Conservation (phyloP, 2,329 filamentous ascomycete genomes). For the Aspergillus sp. region DNA sequence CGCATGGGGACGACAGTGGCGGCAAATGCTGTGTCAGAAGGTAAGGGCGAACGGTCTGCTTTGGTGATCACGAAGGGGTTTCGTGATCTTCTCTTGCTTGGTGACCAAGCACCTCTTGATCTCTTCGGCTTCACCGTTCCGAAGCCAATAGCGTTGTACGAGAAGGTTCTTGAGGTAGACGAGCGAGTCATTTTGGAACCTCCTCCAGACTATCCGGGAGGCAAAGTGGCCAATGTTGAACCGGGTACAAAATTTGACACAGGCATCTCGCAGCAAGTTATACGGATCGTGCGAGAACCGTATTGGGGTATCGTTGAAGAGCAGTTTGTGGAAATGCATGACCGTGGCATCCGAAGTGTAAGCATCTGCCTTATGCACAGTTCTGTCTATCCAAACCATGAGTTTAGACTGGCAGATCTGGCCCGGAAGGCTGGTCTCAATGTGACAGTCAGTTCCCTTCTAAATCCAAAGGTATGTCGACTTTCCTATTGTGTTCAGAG, state of each 20-base stretch:
- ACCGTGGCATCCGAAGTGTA: slow-evolving; percentile 70
- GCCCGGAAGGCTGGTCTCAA: slow-evolving; percentile 75
- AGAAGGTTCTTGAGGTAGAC: slow-evolving; percentile 27
- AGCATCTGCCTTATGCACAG: slow-evolving; percentile 86
- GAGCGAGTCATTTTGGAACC: slow-evolving; percentile 50
- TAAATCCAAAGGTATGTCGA: slow-evolving; percentile 69
- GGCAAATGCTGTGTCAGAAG: slow-evolving; percentile 69
- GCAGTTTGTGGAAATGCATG: slow-evolving; percentile 65
- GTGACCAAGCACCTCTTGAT: slow-evolving; percentile 79
- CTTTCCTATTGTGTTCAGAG: neutral
- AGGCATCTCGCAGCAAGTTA: slow-evolving; percentile 64
- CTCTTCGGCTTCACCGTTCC: slow-evolving; percentile 83
- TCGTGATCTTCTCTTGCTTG: slow-evolving; percentile 78
- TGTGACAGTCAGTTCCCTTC: slow-evolving; percentile 72
- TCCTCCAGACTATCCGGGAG: slow-evolving; percentile 26
- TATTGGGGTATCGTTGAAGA: slow-evolving; percentile 52
- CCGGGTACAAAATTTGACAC: slow-evolving; percentile 59
- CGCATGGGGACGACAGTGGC: slow-evolving; percentile 91
- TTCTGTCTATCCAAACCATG: slow-evolving; percentile 83
- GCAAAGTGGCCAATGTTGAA: slow-evolving; percentile 16
- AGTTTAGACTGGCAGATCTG: slow-evolving; percentile 69
- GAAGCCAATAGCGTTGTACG: slow-evolving; percentile 63
- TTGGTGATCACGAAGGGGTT: slow-evolving; percentile 70
- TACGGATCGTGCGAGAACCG: slow-evolving; percentile 65
- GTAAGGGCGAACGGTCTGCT: slow-evolving; percentile 24